These are phyloP conservation scores for Sclerotiophoma versabilis DNA, from an alignment of 2,329 filamentous ascomycete genomes.

Conservation along the genomic window DNA sequence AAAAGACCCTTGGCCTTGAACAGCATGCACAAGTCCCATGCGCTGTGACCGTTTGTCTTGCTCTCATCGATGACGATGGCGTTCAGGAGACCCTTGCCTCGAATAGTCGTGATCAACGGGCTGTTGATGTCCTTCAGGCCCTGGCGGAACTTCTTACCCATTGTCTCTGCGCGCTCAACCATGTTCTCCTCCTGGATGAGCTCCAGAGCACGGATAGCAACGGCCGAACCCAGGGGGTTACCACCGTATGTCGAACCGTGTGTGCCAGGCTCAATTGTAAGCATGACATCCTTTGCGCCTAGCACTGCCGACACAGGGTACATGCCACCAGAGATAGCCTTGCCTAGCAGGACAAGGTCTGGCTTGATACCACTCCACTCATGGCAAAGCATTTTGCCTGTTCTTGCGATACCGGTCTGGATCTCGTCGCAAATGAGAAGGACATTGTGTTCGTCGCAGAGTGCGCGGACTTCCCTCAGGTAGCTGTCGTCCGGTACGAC, in stretches of 20 bases:
- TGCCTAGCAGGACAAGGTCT: constrained; percentile 92
- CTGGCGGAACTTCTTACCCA: constrained; percentile 84
- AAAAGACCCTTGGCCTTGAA: constrained; percentile 94
- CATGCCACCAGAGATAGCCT: constrained; percentile 97
- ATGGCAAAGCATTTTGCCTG: constrained; percentile 90
- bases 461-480: constrained; percentile 76
- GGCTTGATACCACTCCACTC: constrained; percentile 96
- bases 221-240: constrained; percentile 92
- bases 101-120: constrained; percentile 80
- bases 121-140: constrained; percentile 77
- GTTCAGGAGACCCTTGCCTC: constrained; percentile 93
- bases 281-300: constrained; percentile 88
- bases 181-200: constrained; percentile 91
- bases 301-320: constrained; percentile 98
- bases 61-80: constrained; percentile 94
- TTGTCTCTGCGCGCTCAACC: constrained; percentile 78
- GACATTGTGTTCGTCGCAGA: constrained; percentile 95
- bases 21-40: constrained; percentile 96
- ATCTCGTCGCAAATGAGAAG: constrained; percentile 98
- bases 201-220: constrained; percentile 94
- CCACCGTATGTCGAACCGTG: constrained; percentile 99
- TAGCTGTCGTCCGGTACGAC: constrained; percentile 93
- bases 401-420: constrained; percentile 95
- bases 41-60: constrained; percentile 82
- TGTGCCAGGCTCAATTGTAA: constrained; percentile 93